Base-by-base conservation (phyloP, 2,329 filamentous ascomycete genomes). In the Monilinia polystroma region DNA sequence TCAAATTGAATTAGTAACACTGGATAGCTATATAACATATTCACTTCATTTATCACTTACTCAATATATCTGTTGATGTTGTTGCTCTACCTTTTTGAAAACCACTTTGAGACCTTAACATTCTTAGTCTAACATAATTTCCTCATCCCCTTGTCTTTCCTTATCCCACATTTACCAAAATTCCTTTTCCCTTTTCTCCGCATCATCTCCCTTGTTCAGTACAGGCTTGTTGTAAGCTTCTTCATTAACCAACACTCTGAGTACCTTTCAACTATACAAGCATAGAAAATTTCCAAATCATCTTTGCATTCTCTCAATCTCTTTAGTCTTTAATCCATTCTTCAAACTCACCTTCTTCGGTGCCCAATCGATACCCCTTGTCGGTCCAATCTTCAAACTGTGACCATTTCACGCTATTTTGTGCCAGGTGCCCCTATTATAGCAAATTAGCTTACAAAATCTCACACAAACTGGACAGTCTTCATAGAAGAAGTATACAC, bases 381-480 rank as follows among this genome's bases (percentile, higher is more conserved):
- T 85, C 78, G 26, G 79, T 83, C 76, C 91, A 87, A 72, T 97
- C 92, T 75, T 95, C 91, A 72, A 92, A 94, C 18, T 88, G 89
- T 11, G 91, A 88, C 91, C 92, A 97, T 49, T 90, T 84, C 54
- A 97, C 86, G 70, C 91, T 95, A 75, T 96, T 97, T 82, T 97
- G 92, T 0, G 92, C 93, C 72, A 97, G 82, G n/a, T n/a, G n/a
- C n/a, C n/a, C 73, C 72, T 73, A 38, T 32, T 51, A 29, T 53
- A 20, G 23, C 1, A 51, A 3, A 32, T 71, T 41, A 69, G 64
- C 45, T 63, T 41, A 18, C 16, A 29, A 0, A 20, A 11, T 29
- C 56, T 14, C 45, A 26, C 38, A 11, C 23, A 51, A 0, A 18
- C 32, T 41, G 20, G 16, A 29, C 32, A 14, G 23, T 10, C 4